Evolutionary conservation across 2,329 filamentous ascomycete species (phyloP).

Genomic region (Claviceps maximensis): DNA sequence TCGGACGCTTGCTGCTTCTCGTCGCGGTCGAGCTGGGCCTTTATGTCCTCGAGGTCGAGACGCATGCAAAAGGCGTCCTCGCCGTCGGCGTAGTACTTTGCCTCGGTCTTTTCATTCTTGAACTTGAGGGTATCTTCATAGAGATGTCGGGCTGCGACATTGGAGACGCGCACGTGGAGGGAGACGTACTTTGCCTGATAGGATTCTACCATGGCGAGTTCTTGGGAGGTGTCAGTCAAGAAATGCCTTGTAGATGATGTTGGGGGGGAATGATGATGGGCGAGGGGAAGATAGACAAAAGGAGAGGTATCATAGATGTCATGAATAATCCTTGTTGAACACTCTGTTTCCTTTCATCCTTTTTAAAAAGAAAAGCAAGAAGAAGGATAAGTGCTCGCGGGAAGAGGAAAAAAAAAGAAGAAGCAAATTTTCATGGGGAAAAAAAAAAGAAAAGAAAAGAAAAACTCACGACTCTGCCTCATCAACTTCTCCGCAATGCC

Average conservation of each 20-base stretch:
- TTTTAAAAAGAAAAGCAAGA: neutral
- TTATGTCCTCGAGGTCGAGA: conserved; percentile 60
- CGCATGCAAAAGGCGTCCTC: conserved; percentile 95
- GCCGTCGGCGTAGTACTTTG: conserved; percentile 92
- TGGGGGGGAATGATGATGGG: no score
- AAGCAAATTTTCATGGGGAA: neutral
- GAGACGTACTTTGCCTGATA: conserved; percentile 87
- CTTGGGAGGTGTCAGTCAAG: conserved; percentile 28
- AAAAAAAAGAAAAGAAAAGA: no score
- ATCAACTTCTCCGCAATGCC: conserved; percentile 96
- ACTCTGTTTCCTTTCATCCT: no score
- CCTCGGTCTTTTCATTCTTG: conserved; percentile 71
- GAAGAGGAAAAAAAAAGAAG: neutral
- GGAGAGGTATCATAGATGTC: no score
- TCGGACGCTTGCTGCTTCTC: conserved; percentile 14
- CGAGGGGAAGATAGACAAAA: no score
- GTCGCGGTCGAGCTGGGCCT: conserved; percentile 26
- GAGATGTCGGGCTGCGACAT: conserved; percentile 77
- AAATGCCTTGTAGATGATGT: no score
- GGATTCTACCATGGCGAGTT: conserved; percentile 93
- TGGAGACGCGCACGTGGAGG: conserved; percentile 89
- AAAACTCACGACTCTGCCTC: conserved; percentile 74
- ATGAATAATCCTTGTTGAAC: no score
- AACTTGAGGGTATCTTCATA: conserved; percentile 91
- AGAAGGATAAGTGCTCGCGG: neutral